A percentile compares a stretch with the other conserved stretches of the same genome.
These are phyloP conservation scores for Aquilaria yunnanensis DNA, from an alignment of 345 rosid genomes.

Conservation along the genomic window DNA sequence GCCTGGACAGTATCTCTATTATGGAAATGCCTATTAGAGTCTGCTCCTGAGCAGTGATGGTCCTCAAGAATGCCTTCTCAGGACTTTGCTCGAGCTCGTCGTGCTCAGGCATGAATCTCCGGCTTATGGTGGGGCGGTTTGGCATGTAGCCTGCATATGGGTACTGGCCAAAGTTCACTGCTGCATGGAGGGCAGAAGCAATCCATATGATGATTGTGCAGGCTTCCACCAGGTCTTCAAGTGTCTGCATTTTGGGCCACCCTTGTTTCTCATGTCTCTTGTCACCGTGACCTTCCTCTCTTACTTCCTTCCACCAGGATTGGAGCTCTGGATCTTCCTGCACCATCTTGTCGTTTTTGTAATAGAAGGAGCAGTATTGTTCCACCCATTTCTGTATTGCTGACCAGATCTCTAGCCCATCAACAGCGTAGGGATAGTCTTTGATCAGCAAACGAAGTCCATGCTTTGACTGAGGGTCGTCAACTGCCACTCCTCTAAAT, in stretches of 20 bases:
- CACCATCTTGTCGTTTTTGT: constrained; percentile 41
- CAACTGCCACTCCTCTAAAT: constrained; percentile 64
- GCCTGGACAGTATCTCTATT: constrained; percentile 55
- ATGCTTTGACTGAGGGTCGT: constrained; percentile 46
- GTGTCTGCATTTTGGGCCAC: constrained; percentile 66
- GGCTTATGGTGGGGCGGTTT: constrained; percentile 51
- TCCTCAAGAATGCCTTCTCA: constrained; percentile 42
- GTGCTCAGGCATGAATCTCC: constrained; percentile 53
- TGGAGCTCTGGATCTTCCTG: constrained; percentile 50
- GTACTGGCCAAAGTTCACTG: constrained; percentile 67
- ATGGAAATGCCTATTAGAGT: constrained; percentile 39
- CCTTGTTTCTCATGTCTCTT: constrained; percentile 51
- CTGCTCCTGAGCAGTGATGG: constrained; percentile 41
- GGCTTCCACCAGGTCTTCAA: constrained; percentile 38
- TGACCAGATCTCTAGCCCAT: constrained; percentile 72
- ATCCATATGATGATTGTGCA: constrained; percentile 72
- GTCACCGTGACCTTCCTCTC: constrained; percentile 73
- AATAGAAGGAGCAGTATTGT: constrained; percentile 48
- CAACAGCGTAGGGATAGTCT: constrained; percentile 76
- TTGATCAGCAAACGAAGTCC: constrained; percentile 49
- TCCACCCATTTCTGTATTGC: constrained; percentile 62
- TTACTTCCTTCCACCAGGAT: constrained; percentile 67
- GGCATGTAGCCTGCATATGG: constrained; percentile 63
- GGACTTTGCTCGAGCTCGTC: constrained; percentile 40
- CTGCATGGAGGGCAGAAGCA: constrained; percentile 72